These are phyloP conservation scores for Auriscalpium vulgare DNA, from an alignment of 768 basidiomycete genomes.

Conservation along the genomic window DNA sequence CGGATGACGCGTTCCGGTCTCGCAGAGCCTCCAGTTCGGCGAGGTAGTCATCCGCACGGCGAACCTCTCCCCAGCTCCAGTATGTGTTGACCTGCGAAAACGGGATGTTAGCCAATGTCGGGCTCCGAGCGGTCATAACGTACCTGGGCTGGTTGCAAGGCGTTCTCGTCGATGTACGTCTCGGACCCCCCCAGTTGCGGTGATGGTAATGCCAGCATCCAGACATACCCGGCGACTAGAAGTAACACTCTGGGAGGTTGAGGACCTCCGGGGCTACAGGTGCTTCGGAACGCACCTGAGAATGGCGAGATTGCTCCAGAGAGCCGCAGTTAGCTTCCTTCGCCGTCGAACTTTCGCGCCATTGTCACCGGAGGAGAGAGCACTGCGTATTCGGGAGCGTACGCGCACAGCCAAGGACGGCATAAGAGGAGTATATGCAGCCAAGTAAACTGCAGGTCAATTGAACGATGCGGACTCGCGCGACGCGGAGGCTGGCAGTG, in stretches of 20 bases:
- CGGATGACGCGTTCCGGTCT: slow-evolving; percentile 55
- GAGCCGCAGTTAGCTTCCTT: not conserved
- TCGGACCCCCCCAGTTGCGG: slow-evolving; percentile 45
- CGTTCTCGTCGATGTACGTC: slow-evolving; percentile 93
- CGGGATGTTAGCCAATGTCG: not conserved
- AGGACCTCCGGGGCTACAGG: not conserved
- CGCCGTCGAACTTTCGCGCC: slow-evolving; percentile 7
- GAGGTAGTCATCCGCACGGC: slow-evolving; percentile 76
- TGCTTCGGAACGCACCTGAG: slow-evolving; percentile 6
- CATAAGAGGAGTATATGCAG: too few species aligned
- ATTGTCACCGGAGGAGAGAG: slow-evolving; percentile 1
- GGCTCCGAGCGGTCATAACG: slow-evolving; percentile 6
- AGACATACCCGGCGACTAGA: slow-evolving; percentile 63
- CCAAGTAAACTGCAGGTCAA: too few species aligned
- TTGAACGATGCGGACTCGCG: too few species aligned
- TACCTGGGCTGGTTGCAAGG: slow-evolving; percentile 88
- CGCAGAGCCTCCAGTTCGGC: slow-evolving; percentile 56
- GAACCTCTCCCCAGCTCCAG: slow-evolving; percentile 89
- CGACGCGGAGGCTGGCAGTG: too few species aligned
- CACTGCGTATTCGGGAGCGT: not conserved
- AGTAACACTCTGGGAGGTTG: slow-evolving; percentile 40
- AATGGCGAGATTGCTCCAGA: slow-evolving; percentile 3
- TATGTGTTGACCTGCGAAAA: slow-evolving; percentile 72
- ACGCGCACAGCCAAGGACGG: too few species aligned
- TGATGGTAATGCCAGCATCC: slow-evolving; percentile 75